Conservation (phyloP, 1,284 basidiomycete species). For the Kwoniella shivajii region DNA sequence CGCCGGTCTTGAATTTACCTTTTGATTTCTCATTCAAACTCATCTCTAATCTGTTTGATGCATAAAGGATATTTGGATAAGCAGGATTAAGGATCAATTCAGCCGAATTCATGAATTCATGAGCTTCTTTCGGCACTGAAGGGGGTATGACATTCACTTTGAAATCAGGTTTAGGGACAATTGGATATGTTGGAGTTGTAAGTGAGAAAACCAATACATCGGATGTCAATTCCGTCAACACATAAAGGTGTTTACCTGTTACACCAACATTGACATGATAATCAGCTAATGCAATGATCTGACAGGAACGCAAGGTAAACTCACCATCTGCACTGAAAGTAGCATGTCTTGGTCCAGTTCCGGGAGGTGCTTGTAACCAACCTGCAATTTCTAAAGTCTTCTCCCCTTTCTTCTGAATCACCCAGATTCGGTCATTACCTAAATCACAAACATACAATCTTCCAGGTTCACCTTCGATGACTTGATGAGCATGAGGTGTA, state of each 20-base stretch:
- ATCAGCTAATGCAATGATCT: too few species aligned
- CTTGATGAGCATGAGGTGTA: constrained; percentile 47
- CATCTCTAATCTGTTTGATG: constrained; percentile 49
- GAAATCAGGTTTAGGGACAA: constrained; percentile 29
- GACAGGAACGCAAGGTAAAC: constrained; percentile 19
- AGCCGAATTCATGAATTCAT: constrained; percentile 40
- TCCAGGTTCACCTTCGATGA: constrained; percentile 43
- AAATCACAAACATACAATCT: constrained; percentile 48
- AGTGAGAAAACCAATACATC: constrained; percentile 41
- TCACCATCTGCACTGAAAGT: constrained; percentile 42
- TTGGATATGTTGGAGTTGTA: constrained; percentile 22
- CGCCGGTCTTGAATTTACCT: constrained; percentile 20
- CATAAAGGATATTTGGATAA: constrained; percentile 40
- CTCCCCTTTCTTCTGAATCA: constrained; percentile 31
- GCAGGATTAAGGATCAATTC: constrained; percentile 43
- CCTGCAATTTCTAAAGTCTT: constrained; percentile 39
- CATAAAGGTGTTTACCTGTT: constrained; percentile 47
- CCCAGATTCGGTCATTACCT: constrained; percentile 50
- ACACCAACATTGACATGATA: too few species aligned
- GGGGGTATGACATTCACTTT: constrained; percentile 37
- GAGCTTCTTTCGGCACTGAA: constrained; percentile 32
- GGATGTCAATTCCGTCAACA: constrained; percentile 48
- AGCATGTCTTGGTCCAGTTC: constrained; percentile 49
- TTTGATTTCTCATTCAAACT: constrained; percentile 33
- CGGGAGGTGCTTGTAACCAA: constrained; percentile 38